phyloP scores from a whole-genome alignment of 2,329 filamentous ascomycete genomes.

The Colletotrichum lentis region DNA sequence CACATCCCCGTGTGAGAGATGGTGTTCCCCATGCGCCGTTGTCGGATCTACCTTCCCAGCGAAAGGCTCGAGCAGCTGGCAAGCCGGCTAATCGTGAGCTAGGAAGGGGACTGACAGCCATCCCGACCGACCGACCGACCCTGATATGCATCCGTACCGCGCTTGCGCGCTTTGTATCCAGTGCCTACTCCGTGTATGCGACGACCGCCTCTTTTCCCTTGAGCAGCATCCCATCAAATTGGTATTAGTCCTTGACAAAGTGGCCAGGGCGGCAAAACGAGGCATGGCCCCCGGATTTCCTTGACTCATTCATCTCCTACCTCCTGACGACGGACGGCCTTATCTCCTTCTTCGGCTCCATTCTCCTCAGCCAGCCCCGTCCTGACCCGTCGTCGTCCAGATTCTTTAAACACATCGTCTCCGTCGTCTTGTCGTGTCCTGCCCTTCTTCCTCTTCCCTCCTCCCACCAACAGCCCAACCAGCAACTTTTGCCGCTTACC shows the following conservation, averaged over 20 bases:
- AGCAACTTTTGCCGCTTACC: neutral
- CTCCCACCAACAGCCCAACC: slow-evolving; percentile 2
- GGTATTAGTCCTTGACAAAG: neutral
- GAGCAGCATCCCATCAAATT: neutral
- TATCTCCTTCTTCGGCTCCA: slow-evolving; percentile 25
- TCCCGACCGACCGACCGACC: neutral
- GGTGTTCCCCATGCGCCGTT: slow-evolving; percentile 19
- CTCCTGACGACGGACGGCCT: slow-evolving; percentile 17
- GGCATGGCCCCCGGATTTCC: slow-evolving; percentile 36
- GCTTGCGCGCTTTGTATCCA: slow-evolving; percentile 24
- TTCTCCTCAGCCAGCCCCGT: slow-evolving; percentile 32
- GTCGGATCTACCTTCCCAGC: slow-evolving; percentile 23
- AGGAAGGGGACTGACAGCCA: slow-evolving; percentile 4
- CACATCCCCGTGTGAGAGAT: slow-evolving; percentile 8
- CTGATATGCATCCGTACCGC: slow-evolving; percentile 14
- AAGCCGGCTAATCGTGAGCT: slow-evolving; percentile 25
- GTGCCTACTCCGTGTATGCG: slow-evolving; percentile 21
- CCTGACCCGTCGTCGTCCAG: slow-evolving; percentile 2
- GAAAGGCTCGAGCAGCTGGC: slow-evolving; percentile 18
- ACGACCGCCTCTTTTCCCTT: neutral
- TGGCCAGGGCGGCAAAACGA: slow-evolving; percentile 12
- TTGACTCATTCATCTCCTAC: slow-evolving; percentile 38
- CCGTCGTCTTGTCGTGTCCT: slow-evolving; percentile 8
- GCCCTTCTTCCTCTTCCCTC: neutral
- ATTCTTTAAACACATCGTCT: slow-evolving; percentile 29